Evolutionary conservation across 306 rosid genomes (phyloP).

Genomic region (Vicia sativa): DNA sequence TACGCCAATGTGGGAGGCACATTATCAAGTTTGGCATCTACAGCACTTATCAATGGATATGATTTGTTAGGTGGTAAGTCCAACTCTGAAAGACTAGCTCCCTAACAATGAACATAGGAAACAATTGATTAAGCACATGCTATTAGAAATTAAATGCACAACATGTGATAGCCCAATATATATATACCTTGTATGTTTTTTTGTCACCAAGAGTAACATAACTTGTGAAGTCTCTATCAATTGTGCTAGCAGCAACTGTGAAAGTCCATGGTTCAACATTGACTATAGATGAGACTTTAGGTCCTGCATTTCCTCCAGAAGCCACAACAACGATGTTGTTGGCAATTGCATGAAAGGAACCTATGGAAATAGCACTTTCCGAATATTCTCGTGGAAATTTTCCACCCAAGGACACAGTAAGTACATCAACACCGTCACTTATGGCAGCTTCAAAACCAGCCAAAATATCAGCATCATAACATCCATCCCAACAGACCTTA

Average conservation of each 20-base stretch:
- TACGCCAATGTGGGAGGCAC: conserved; percentile 33
- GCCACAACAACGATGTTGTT: not conserved
- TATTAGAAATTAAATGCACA: too few species aligned
- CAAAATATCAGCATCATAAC: not conserved
- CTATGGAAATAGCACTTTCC: not conserved
- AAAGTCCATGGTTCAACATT: not conserved
- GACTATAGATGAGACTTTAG: not conserved
- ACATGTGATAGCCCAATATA: too few species aligned
- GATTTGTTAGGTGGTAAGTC: conserved; percentile 43
- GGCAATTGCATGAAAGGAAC: conserved; percentile 7
- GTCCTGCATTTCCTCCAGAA: not conserved
- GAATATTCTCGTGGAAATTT: not conserved
- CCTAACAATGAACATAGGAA: conserved; percentile 35
- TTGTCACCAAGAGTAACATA: not conserved
- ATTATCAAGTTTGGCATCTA: conserved; percentile 32
- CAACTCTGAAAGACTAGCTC: conserved; percentile 55
- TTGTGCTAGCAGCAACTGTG: not conserved
- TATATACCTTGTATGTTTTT: not conserved
- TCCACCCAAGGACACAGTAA: too few species aligned
- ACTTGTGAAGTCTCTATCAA: conserved; percentile 2
- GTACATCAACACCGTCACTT: too few species aligned
- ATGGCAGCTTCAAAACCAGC: not conserved
- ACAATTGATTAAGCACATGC: too few species aligned
- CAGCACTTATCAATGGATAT: conserved; percentile 52
- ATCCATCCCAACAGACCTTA: not conserved